Base-by-base conservation (phyloP, 257 asterid species). In the Solanum ahanhuiri region DNA sequence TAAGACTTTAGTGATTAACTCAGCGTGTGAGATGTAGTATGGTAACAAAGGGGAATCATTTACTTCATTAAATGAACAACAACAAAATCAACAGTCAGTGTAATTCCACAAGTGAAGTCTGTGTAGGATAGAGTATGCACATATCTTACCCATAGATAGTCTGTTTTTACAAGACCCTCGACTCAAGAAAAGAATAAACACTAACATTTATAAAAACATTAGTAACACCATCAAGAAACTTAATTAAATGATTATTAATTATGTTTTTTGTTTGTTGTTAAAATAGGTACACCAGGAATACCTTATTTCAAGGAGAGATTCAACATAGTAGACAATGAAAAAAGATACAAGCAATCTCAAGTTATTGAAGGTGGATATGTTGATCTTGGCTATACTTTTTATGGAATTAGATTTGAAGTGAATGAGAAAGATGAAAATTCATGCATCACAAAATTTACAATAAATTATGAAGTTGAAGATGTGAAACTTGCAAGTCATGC, bases 261-360 rank as follows among this genome's bases (percentile, higher is more conserved):
- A 69, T 30, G 12, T 15, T 69, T 15, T 3, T 69, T 30, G 1
- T 6, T 69, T 41, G 3, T 17, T 28, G 22, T 79, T 41, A 3
- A 37, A 41, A 70, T 43, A 88, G 84, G 84, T 79, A 45, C 84
- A 79, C 41, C 84, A 79, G 84, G 84, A 41, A 45, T 79, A 79
- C 84, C 84, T 3, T 79, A 79, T 79, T 79, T 79, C 84, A 79
- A 73, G 57, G 82, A 79, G 28, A 79, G 41, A 28, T 30, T 45
- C 66, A 79, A 79, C 15, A 79, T 45, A 79, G 84, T 79, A 12
- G 66, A 45, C 31, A 2, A 79, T 79, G 84, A 79, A 63, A 79
- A 45, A 45, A 79, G 64, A 17, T 79, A 79, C 66, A 45, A 79
- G 41, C 84, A 79, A 48, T 28, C 66, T 25, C 64, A 79, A 57